These are phyloP conservation scores for Boletus sp. DNA, from an alignment of 1,284 basidiomycete species.

Conservation along the genomic window DNA sequence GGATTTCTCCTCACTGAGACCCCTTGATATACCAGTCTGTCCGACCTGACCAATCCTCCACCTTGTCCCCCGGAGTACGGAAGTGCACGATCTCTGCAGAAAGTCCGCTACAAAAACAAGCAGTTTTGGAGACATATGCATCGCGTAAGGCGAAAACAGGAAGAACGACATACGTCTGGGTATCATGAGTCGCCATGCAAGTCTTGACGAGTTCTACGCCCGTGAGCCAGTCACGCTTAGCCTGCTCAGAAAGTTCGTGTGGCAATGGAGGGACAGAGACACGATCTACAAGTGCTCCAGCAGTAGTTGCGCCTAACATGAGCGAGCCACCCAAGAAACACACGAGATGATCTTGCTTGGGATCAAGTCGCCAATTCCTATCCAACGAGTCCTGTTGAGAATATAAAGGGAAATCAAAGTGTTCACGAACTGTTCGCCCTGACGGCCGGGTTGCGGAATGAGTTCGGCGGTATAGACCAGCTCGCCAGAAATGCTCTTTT, in stretches of 20 bases:
- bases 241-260: conserved; percentile 51
- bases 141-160: background rate
- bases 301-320: conserved; percentile 82
- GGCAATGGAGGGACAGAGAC: conserved; percentile 61
- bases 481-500: conserved; percentile 52
- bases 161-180: conserved; percentile 62
- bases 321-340: conserved; percentile 93
- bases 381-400: conserved; percentile 5
- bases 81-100: conserved; percentile 84
- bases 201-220: conserved; percentile 82
- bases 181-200: conserved; percentile 86
- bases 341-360: conserved; percentile 94
- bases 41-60: conserved; percentile 34
- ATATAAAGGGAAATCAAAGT: conserved; percentile 1
- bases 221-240: conserved; percentile 75
- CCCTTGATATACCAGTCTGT: conserved; percentile 89
- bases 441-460: conserved; percentile 45
- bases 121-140: background rate
- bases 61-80: conserved; percentile 51
- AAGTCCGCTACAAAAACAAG: conserved; percentile 53
- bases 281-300: conserved; percentile 44
- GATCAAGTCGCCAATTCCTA: conserved; percentile 67
- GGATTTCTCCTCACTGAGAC: conserved; percentile 41
- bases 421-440: conserved; percentile 47
- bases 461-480: conserved; percentile 85